phyloP scores from a whole-genome alignment of 768 basidiomycete genomes.

The Russula ochroleuca region DNA sequence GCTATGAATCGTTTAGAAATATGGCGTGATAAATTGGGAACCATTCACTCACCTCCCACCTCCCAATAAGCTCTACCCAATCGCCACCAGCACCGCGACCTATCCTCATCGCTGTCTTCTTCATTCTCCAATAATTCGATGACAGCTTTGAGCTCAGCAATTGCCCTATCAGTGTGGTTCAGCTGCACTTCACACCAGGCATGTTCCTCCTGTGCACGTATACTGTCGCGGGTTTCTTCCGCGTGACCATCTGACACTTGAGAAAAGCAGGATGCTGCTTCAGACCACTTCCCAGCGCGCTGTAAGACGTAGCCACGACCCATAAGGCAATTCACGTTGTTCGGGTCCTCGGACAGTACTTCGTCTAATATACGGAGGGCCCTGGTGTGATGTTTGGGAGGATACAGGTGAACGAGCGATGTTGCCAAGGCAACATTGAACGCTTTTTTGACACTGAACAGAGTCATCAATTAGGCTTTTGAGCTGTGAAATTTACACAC shows the following conservation, averaged over 20 bases:
- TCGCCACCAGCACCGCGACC: constrained; percentile 81
- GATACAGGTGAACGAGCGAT: constrained; percentile 76
- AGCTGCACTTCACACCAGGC: constrained; percentile 78
- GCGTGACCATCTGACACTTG: constrained; percentile 48
- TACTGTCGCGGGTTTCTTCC: constrained; percentile 43
- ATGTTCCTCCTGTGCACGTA: constrained; percentile 73
- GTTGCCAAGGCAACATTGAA: constrained; percentile 71
- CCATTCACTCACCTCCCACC: constrained; percentile 53
- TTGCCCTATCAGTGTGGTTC: constrained; percentile 44
- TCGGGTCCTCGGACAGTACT: constrained; percentile 57
- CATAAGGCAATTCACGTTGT: constrained; percentile 64
- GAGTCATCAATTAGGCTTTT: background rate
- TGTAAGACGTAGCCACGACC: constrained; percentile 72
- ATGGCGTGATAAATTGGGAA: background rate
- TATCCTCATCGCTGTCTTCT: constrained; percentile 48
- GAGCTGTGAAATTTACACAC: constrained; percentile 35
- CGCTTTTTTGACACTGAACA: constrained; percentile 54
- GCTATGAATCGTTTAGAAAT: constrained; percentile 34
- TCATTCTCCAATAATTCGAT: constrained; percentile 42
- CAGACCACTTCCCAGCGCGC: constrained; percentile 57
- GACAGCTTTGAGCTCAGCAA: constrained; percentile 47
- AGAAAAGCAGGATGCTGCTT: constrained; percentile 60
- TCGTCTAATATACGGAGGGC: constrained; percentile 72
- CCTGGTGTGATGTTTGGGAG: constrained; percentile 84
- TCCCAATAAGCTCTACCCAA: constrained; percentile 76